phyloP scores from a whole-genome alignment of 306 rosid species.

The Vicia sativa region DNA sequence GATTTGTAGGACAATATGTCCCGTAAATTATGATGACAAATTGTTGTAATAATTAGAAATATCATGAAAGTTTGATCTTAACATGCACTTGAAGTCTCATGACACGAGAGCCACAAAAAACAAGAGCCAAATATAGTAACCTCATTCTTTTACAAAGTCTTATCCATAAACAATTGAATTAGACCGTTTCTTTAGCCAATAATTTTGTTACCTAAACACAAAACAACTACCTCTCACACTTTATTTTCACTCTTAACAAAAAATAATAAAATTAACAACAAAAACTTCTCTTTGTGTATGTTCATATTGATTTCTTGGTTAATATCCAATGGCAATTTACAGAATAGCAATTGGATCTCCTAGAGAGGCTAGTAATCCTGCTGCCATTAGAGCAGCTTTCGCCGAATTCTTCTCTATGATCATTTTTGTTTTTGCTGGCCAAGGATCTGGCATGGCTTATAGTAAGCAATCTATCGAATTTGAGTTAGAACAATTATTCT shows the following conservation, averaged over 20 bases:
- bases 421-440: slow-evolving; percentile 83
- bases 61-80: too few species aligned
- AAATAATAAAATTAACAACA: not conserved
- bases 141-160: not conserved
- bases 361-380: slow-evolving; percentile 75
- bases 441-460: slow-evolving; percentile 84
- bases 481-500: not conserved
- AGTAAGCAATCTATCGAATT: slow-evolving; percentile 40
- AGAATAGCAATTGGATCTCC: slow-evolving; percentile 68
- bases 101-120: slow-evolving; percentile 41
- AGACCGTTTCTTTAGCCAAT: slow-evolving; percentile 54
- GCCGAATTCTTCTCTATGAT: slow-evolving; percentile 81
- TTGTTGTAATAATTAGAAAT: too few species aligned
- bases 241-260: slow-evolving; percentile 10
- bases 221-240: slow-evolving; percentile 8
- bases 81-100: not conserved
- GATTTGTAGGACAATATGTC: too few species aligned
- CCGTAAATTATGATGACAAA: too few species aligned
- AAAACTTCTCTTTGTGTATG: not conserved
- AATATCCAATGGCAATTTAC: slow-evolving; percentile 47
- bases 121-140: slow-evolving; percentile 7
- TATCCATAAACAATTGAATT: not conserved
- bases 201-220: slow-evolving; percentile 39
- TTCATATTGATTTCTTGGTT: not conserved
- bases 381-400: slow-evolving; percentile 70